A percentile compares a stretch with the other conserved stretches of the same genome.
Conservation (phyloP, 2,329 filamentous ascomycete species). For the Penicillium sp. region DNA sequence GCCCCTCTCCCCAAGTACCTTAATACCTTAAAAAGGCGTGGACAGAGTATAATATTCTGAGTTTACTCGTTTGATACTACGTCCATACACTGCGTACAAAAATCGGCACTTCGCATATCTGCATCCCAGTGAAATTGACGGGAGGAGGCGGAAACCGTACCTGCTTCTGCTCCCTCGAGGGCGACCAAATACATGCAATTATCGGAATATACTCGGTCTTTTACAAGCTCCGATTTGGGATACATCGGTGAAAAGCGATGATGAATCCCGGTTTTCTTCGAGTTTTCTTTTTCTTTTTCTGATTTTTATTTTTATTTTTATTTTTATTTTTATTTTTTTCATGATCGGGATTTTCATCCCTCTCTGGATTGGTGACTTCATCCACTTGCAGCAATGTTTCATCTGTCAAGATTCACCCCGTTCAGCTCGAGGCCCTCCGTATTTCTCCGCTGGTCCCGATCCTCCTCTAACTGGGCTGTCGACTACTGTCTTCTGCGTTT, state of each 20-base stretch:
- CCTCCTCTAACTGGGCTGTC: neutral
- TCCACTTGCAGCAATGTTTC: conserved; percentile 8
- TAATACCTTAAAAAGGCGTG: neutral
- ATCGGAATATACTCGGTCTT: neutral
- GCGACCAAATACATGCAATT: neutral
- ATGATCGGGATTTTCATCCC: neutral
- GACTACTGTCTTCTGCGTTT: neutral
- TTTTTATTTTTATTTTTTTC: too few species aligned
- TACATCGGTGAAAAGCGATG: neutral
- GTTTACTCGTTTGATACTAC: neutral
- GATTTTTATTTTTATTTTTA: too few species aligned
- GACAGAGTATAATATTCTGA: neutral
- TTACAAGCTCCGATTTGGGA: neutral
- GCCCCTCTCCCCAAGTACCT: conserved; percentile 1
- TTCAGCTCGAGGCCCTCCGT: conserved; percentile 16
- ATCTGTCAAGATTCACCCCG: neutral
- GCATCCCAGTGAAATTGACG: neutral
- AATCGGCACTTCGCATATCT: neutral
- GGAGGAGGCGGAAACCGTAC: conserved; percentile 17
- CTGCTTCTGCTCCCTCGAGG: conserved; percentile 13
- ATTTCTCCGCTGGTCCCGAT: conserved; percentile 26
- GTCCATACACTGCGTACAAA: neutral
- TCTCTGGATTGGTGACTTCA: conserved; percentile 19
- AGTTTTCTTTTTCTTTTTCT: neutral
- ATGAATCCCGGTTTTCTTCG: neutral